Conservation (phyloP, 305 asterid species). For the Ajuga reptans region DNA sequence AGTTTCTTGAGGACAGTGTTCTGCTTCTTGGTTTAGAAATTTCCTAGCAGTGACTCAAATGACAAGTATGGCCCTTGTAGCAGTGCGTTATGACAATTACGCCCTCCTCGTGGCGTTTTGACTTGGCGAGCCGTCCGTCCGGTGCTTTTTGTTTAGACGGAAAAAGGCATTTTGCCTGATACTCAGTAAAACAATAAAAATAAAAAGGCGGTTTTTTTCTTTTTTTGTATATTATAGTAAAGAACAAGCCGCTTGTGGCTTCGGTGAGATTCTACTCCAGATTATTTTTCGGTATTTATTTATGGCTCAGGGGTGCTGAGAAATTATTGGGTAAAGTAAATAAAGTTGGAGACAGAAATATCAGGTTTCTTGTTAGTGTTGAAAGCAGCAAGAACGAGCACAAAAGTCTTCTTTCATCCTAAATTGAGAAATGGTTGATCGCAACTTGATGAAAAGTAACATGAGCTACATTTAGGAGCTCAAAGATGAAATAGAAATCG, state of each 20-base stretch:
- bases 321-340: no score
- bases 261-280: not conserved
- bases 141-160: not conserved
- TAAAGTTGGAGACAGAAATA: no score
- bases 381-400: no score
- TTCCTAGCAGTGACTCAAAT: not conserved
- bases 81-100: not conserved
- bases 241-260: not conserved
- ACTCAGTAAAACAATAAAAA: not conserved
- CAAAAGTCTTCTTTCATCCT: no score
- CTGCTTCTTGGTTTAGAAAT: constrained; percentile 12
- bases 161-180: not conserved
- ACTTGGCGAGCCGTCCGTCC: not conserved
- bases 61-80: constrained; percentile 3
- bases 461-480: no score
- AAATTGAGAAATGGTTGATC: no score
- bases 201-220: not conserved
- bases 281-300: no score
- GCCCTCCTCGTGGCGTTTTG: not conserved
- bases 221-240: constrained; percentile 20
- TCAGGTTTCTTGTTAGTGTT: no score
- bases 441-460: no score
- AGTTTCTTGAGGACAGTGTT: constrained; percentile 26
- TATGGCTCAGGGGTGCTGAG: no score
- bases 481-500: no score